These are phyloP conservation scores for Gyromitra esculenta DNA, from an alignment of 2,329 filamentous ascomycete species.

Conservation along the genomic window DNA sequence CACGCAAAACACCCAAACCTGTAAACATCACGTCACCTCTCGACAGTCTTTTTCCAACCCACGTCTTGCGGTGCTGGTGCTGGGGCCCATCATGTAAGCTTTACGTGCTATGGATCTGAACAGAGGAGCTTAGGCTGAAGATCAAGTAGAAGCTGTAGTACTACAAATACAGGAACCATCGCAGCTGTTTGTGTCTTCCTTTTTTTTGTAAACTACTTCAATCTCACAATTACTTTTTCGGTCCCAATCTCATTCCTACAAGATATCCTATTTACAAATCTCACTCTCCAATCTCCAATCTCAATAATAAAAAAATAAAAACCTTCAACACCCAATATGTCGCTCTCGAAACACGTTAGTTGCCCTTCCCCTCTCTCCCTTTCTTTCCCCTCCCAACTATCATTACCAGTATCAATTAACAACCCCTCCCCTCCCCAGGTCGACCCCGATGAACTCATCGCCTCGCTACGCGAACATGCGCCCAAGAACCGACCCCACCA, in stretches of 20 bases:
- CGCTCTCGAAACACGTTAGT: constrained; percentile 65
- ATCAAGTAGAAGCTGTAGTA: background rate
- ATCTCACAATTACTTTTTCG: background rate
- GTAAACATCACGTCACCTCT: constrained; percentile 33
- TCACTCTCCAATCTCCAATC: background rate
- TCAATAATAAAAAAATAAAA: constrained; percentile 25
- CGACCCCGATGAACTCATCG: constrained; percentile 68
- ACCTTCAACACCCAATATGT: constrained; percentile 60
- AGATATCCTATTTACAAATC: background rate
- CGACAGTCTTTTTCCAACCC: background rate
- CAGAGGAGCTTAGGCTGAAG: background rate
- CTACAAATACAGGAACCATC: constrained; percentile 24
- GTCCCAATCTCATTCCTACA: background rate
- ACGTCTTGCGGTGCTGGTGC: background rate
- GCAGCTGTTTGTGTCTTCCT: background rate
- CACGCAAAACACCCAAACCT: background rate
- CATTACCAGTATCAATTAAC: constrained; percentile 5
- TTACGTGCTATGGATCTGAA: background rate
- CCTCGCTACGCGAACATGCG: constrained; percentile 65
- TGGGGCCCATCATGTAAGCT: background rate
- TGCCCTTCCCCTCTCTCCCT: background rate
- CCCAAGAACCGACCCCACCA: constrained; percentile 59
- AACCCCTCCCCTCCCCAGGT: constrained; percentile 60
- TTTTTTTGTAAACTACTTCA: constrained; percentile 10
- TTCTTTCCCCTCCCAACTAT: background rate